Conservation (phyloP, 192 early-diverging fungal species). For the Fimicolochytrium jonesii region DNA sequence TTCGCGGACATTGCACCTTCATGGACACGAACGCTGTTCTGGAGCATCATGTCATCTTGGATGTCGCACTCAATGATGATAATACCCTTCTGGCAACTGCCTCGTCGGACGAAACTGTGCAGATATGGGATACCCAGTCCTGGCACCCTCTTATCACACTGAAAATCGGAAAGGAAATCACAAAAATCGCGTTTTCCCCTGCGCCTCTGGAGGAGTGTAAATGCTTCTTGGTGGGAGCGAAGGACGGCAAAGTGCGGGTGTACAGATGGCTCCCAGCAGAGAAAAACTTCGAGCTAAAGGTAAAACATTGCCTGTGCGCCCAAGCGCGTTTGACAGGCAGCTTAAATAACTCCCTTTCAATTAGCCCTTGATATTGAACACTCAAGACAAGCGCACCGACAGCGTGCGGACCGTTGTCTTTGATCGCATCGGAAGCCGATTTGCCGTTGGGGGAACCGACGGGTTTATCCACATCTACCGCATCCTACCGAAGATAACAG, state of each 20-base stretch:
- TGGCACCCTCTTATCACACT: conserved; percentile 55
- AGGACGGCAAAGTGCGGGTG: conserved; percentile 68
- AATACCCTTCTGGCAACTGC: conserved; percentile 78
- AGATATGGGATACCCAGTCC: conserved; percentile 71
- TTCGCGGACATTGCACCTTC: conserved; percentile 66
- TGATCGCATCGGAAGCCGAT: conserved; percentile 71
- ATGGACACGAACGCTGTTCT: background rate
- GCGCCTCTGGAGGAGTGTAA: conserved; percentile 63
- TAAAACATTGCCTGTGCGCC: too few relatives aligned
- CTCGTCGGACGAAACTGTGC: conserved; percentile 68
- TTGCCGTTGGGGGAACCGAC: conserved; percentile 74
- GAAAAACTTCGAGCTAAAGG: conserved; percentile 1
- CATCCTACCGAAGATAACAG: conserved; percentile 43
- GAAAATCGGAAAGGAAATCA: conserved; percentile 50
- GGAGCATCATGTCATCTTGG: conserved; percentile 56
- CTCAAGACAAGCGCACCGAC: conserved; percentile 19
- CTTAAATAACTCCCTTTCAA: conserved; percentile 36
- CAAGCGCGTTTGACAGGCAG: background rate
- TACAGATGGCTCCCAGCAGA: conserved; percentile 64
- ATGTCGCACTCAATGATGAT: conserved; percentile 70
- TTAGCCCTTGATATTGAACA: conserved; percentile 53
- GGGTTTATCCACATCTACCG: conserved; percentile 75
- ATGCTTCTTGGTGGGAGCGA: conserved; percentile 64
- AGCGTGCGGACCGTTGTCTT: conserved; percentile 45
- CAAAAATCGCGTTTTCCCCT: conserved; percentile 71